Percentiles rank a stretch among this genome's conserved stretches.
Evolutionary conservation across 352 stramenopile genomes (phyloP).

Genomic region (Phytopythium mirpurense): DNA sequence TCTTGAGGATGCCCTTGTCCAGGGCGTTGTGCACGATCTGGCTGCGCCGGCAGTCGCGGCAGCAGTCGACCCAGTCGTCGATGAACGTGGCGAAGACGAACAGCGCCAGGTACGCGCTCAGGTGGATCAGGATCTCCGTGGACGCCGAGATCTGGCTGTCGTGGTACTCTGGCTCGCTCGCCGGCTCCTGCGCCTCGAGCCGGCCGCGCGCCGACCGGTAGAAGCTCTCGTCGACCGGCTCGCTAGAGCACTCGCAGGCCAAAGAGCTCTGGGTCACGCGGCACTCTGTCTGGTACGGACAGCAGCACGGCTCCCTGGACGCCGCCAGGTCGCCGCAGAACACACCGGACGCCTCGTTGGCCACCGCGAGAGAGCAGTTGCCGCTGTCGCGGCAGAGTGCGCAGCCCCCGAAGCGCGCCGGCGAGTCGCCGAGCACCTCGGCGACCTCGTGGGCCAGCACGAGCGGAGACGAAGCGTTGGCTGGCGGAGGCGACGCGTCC

Average conservation of each 20-base stretch:
- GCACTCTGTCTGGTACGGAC: slow-evolving; percentile 59
- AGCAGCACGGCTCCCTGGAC: slow-evolving; percentile 58
- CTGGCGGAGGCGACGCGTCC: neutral
- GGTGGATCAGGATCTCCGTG: slow-evolving; percentile 31
- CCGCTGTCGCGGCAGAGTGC: slow-evolving; percentile 48
- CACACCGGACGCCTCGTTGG: slow-evolving; percentile 40
- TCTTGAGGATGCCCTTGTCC: slow-evolving; percentile 10
- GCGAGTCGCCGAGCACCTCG: neutral
- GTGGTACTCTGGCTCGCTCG: slow-evolving; percentile 2
- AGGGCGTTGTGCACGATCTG: slow-evolving; percentile 26
- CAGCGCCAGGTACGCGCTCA: slow-evolving; percentile 29
- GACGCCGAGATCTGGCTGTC: slow-evolving; percentile 22
- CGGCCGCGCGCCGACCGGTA: neutral
- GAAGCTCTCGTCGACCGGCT: slow-evolving; percentile 18
- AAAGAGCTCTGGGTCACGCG: slow-evolving; percentile 45
- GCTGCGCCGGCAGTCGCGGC: slow-evolving; percentile 27
- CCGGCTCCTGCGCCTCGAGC: slow-evolving; percentile 1
- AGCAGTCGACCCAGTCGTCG: slow-evolving; percentile 35
- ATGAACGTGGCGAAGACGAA: slow-evolving; percentile 33
- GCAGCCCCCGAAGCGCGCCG: slow-evolving; percentile 27
- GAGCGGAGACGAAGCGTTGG: neutral
- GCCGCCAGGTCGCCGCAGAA: slow-evolving; percentile 62
- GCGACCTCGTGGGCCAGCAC: neutral
- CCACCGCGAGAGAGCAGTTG: slow-evolving; percentile 62
- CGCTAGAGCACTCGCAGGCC: slow-evolving; percentile 48